Evolutionary conservation across 2,329 filamentous ascomycete species (phyloP).

Genomic region (Tympanopsis confertula): DNA sequence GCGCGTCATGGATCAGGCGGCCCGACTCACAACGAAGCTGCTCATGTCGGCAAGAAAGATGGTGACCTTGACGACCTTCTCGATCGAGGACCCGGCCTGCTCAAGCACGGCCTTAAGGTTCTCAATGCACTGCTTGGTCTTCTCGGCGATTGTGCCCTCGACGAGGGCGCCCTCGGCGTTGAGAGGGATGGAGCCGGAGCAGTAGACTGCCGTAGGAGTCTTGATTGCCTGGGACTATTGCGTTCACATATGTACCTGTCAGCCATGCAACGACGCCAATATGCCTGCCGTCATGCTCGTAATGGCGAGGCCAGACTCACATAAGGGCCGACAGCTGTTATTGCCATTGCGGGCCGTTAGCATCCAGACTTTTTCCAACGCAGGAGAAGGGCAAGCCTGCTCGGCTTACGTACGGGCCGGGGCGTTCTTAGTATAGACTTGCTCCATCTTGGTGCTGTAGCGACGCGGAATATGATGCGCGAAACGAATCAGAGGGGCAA

Average conservation of each 20-base stretch:
- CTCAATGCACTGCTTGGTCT: conserved; percentile 52
- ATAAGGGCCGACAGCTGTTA: conserved; percentile 48
- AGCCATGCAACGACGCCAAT: no score
- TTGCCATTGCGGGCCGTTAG: conserved; percentile 2
- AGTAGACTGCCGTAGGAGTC: conserved; percentile 53
- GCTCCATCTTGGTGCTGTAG: conserved; percentile 29
- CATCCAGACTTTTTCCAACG: neutral
- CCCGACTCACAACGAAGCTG: conserved; percentile 47
- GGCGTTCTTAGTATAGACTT: conserved; percentile 45
- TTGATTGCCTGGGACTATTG: conserved; percentile 54
- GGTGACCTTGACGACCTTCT: conserved; percentile 79
- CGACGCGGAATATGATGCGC: conserved; percentile 28
- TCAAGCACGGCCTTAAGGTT: conserved; percentile 77
- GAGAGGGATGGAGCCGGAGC: conserved; percentile 63
- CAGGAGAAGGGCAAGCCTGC: no score
- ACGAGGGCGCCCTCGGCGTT: conserved; percentile 42
- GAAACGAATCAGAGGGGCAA: conserved; percentile 12
- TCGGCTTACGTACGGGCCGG: conserved; percentile 42
- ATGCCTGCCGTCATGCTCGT: no score
- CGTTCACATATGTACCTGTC: conserved; percentile 3
- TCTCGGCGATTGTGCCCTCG: conserved; percentile 49
- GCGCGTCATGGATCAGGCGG: no score
- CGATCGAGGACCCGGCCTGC: conserved; percentile 67
- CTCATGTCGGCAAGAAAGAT: conserved; percentile 89
- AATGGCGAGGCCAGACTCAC: no score